phyloP scores from a whole-genome alignment of 768 basidiomycete genomes.

The Auricularia sp. region DNA sequence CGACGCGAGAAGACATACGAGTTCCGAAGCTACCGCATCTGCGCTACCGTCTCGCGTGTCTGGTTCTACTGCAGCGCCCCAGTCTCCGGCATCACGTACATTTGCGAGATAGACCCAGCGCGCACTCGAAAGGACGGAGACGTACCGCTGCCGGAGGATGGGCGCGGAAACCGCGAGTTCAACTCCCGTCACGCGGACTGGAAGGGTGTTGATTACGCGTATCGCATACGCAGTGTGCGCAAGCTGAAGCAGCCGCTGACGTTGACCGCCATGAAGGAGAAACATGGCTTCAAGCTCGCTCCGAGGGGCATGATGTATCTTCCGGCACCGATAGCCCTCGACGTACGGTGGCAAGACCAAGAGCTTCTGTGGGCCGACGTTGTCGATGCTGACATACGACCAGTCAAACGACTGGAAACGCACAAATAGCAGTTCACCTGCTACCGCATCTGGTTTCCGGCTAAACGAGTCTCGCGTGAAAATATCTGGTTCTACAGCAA shows the following conservation, averaged over 20 bases:
- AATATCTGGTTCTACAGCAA: conserved; percentile 25
- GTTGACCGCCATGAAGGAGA: conserved; percentile 13
- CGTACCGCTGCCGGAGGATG: conserved; percentile 16
- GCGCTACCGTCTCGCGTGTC: conserved; percentile 17
- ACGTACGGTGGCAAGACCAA: background rate
- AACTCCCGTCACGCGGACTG: conserved; percentile 16
- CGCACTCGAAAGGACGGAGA: conserved; percentile 15
- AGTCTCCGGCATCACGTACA: conserved; percentile 19
- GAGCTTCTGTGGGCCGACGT: background rate
- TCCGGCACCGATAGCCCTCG: conserved; percentile 1
- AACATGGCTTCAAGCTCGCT: conserved; percentile 12
- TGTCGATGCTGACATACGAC: too few species aligned
- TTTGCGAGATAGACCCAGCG: conserved; percentile 20
- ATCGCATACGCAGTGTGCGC: conserved; percentile 16
- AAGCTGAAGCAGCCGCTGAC: conserved; percentile 12
- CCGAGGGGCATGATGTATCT: conserved; percentile 15
- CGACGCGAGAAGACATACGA: conserved; percentile 18
- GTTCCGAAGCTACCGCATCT: conserved; percentile 25
- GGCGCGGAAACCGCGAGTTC: conserved; percentile 19
- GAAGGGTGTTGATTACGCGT: conserved; percentile 21
- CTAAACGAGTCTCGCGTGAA: too few species aligned
- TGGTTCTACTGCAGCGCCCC: conserved; percentile 23
- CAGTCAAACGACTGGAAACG: background rate
- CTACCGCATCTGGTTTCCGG: conserved; percentile 20
- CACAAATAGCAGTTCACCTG: background rate